These are phyloP conservation scores for Tricladium varicosporioides DNA, from an alignment of 2,329 filamentous ascomycete genomes.

Conservation along the genomic window DNA sequence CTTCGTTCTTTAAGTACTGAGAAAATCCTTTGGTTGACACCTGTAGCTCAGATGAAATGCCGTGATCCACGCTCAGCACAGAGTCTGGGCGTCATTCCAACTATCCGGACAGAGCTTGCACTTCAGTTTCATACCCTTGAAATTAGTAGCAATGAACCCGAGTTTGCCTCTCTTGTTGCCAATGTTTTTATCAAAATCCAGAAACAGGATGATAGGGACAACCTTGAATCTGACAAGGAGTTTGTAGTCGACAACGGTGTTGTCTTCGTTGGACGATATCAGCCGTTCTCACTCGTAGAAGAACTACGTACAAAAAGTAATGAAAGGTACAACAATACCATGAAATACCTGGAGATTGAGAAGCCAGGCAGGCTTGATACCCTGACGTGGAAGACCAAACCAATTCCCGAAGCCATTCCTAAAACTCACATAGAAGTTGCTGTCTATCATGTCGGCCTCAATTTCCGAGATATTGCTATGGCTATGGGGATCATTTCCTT, in stretches of 20 bases:
- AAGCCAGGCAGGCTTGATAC: too few species aligned
- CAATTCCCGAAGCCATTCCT: too few species aligned
- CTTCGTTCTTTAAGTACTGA: neutral
- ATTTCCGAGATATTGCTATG: too few species aligned
- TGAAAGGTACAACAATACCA: too few species aligned
- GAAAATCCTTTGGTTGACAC: slow-evolving; percentile 35
- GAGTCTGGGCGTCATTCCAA: neutral
- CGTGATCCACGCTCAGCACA: neutral
- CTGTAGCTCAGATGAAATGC: slow-evolving; percentile 15
- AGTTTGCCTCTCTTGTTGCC: slow-evolving; percentile 8
- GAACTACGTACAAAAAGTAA: too few species aligned
- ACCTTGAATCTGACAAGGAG: neutral
- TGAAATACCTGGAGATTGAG: too few species aligned
- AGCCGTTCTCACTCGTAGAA: neutral
- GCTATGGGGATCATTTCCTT: too few species aligned
- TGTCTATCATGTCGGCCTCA: too few species aligned
- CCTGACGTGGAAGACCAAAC: neutral
- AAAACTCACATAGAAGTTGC: too few species aligned
- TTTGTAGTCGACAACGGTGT: neutral
- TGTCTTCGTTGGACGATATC: neutral
- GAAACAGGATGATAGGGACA: neutral
- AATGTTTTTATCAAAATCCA: slow-evolving; percentile 7
- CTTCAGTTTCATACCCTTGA: neutral
- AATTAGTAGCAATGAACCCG: neutral
- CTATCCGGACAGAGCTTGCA: neutral